Evolutionary conservation across 169 alveolate genomes (phyloP), one percentile per base, ranked within the genome.

Genomic region (Cytauxzoon felis): DNA sequence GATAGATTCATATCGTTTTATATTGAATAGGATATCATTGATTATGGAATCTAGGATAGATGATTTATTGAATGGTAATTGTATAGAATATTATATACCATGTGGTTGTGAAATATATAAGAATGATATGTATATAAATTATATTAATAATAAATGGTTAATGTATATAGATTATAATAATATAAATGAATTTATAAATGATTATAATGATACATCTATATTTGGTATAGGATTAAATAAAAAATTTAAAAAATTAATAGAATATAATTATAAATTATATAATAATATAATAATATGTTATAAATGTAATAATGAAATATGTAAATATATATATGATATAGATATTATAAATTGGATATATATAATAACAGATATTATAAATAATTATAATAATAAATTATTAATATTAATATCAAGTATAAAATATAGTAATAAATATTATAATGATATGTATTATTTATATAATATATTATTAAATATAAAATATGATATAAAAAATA

Each of bases 261-360:
- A 59, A 13, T 43, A 18, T 19, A 48, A 43, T 16, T 38, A 11
- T 16, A 4, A 21, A 47, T 48, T 43, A 5, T 16, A 42, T n/a
- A n/a, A n/a, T n/a, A n/a, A n/a, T n/a, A n/a, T n/a, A n/a, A n/a
- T n/a, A 1, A 11, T 41, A 9, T 73, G 84, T 23, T 38, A 29
- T 16, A 5, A 40, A 13, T 73, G 84, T 38, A 26, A 66, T 16
- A 9, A 11, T 40, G 38, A 21, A 33, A 43, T 33, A 16, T 56
- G 33, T 29, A 6, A 23, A 9, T 57, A 57, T 26, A 34, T 63
- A 9, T 50, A 71, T 2, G 84, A 73, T 30, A 24, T 73, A 5
- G 84, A 73, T 38, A 29, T 73, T 18, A 38, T 73, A 0, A 73
- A 73, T 32, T 73, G 84, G 84, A 16, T 73, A 4, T 63, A 63